phyloP scores from a whole-genome alignment of 805 yeast genomes.

The Cyberlindnera maritima region DNA sequence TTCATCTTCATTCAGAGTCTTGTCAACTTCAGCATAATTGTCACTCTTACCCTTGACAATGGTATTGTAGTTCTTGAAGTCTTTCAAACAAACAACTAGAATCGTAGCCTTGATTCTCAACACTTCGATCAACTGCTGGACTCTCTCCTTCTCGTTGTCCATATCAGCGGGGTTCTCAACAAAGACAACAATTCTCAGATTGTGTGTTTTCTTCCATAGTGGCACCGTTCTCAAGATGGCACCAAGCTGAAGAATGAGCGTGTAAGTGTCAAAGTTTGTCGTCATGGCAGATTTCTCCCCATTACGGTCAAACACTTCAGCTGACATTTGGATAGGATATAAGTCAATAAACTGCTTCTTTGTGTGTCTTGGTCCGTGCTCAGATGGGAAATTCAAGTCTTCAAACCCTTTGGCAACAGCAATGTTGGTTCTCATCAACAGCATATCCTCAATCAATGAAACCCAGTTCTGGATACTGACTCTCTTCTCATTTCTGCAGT shows the following conservation, averaged over 20 bases:
- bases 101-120: constrained; percentile 82
- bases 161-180: constrained; percentile 77
- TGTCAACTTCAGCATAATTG: constrained; percentile 45
- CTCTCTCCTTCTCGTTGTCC: constrained; percentile 62
- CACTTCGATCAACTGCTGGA: constrained; percentile 62
- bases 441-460: constrained; percentile 83
- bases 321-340: constrained; percentile 97
- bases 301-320: constrained; percentile 62
- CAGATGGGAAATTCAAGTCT: constrained; percentile 59
- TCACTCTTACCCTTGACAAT: constrained; percentile 66
- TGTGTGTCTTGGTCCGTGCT: constrained; percentile 30
- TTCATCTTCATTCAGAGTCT: constrained; percentile 53
- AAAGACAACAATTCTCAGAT: constrained; percentile 79
- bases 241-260: constrained; percentile 89
- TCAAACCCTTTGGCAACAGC: constrained; percentile 92
- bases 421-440: constrained; percentile 84
- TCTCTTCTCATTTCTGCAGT: constrained; percentile 65
- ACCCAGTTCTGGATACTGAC: constrained; percentile 85
- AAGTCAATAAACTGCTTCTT: constrained; percentile 68
- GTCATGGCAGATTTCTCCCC: constrained; percentile 69
- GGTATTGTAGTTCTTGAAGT: constrained; percentile 64
- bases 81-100: constrained; percentile 64
- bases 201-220: constrained; percentile 80
- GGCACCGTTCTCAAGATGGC: constrained; percentile 92
- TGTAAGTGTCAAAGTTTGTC: constrained; percentile 94